Percentiles rank a stretch among this genome's conserved stretches.
These are phyloP conservation scores for Curvularia eragrostidis DNA, from an alignment of 2,329 filamentous ascomycete species.

Conservation along the genomic window DNA sequence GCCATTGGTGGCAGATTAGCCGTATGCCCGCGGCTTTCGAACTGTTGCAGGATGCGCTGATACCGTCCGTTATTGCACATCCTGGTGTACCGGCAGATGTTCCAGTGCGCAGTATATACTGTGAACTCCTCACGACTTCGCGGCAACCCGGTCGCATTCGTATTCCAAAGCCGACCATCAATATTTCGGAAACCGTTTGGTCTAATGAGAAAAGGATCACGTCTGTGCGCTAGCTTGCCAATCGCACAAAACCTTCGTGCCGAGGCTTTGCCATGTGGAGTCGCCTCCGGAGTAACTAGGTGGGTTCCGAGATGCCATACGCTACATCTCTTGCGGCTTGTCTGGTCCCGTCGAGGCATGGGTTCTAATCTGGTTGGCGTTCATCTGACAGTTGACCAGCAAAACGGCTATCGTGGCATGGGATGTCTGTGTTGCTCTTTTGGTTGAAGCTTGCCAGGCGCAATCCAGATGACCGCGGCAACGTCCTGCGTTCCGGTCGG, in stretches of 20 bases:
- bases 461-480: neutral
- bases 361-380: neutral
- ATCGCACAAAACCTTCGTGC: neutral
- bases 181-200: conserved; percentile 8
- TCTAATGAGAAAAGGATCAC: conserved; percentile 1
- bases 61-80: conserved; percentile 9
- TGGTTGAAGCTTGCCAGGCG: neutral
- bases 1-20: conserved; percentile 11
- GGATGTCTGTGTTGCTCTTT: neutral
- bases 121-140: conserved; percentile 1
- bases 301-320: conserved; percentile 3
- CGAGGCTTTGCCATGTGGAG: conserved; percentile 6
- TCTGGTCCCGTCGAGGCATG: neutral
- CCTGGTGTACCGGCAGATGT: conserved; percentile 1
- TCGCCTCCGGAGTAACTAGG: conserved; percentile 7
- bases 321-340: conserved; percentile 2
- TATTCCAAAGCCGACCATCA: conserved; percentile 5
- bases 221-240: conserved; percentile 7
- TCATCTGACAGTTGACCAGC: neutral
- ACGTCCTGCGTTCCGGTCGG: neutral
- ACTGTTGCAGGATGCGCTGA: conserved; percentile 1
- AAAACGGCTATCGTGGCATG: conserved; percentile 5
- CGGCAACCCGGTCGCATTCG: neutral
- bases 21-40: conserved; percentile 9
- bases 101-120: neutral